Evolutionary conservation across 2,329 filamentous ascomycete genomes (phyloP), one percentile per base, ranked within the genome.

Genomic region (Ophiognomonia clavigignenti-juglandacearum): DNA sequence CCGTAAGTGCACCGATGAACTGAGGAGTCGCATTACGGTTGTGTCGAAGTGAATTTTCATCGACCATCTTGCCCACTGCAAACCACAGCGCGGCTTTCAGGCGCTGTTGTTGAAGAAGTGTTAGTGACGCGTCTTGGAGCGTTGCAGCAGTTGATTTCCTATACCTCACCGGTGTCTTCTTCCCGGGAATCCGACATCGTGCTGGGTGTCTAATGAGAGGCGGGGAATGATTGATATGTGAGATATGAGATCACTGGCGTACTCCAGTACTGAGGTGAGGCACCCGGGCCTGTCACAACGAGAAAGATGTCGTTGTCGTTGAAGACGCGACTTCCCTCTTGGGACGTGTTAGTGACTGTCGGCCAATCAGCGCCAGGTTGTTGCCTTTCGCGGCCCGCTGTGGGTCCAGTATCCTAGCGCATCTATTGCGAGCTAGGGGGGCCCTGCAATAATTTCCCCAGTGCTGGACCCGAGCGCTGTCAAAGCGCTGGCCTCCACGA

Each of bases 21-120:
- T 95, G 89, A 2, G 88, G 88, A 22, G 92, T 96, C 6, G 91
- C 88, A 65, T 95, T 96, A 54, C 88, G 78, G 61, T 87, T 82
- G 23, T 83, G 73, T 47, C 77, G 74, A 24, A 89, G 70, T 16
- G 83, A 85, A 62, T 95, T 86, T 55, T 92, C 83, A 63, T 97
- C 92, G 54, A 96, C 87, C 51, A 95, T 92, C 62, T 89, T 86
- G 55, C 88, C 88, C 50, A 95, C 80, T 20, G 83, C 80, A 60
- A 85, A 85, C 89, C 89, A 95, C 20, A 95, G 78, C 13, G 87
- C 86, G 29, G 86, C 82, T 72, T 95, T 95, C 58, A 93, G 78
- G 53, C 85, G 83, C 85, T 96, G 13, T 11, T 6, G 24, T 26
- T 26, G 6, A 24, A 6, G 7, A 40, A 9, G 22, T 4, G 16